Evolutionary conservation across 129 eudicot genomes (phyloP).

Genomic region (Flaveria bidentis): DNA sequence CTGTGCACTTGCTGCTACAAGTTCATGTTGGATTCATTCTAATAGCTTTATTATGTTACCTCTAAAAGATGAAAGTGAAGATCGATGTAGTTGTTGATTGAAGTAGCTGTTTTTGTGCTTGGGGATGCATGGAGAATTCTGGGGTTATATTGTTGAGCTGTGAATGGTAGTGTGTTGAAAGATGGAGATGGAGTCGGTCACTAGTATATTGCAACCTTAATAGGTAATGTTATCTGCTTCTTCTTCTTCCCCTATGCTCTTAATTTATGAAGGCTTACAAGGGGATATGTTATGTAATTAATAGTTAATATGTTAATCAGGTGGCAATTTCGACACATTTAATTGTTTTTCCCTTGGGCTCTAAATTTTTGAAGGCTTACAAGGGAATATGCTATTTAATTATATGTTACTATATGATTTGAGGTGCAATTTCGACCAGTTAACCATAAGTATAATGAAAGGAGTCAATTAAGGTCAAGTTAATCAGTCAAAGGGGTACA

Average conservation of each 20-base stretch:
- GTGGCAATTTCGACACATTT: not conserved
- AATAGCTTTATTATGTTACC: slow-evolving; percentile 5
- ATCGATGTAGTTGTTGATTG: slow-evolving; percentile 6
- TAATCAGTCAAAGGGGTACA: slow-evolving; percentile 5
- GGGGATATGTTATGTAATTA: not conserved
- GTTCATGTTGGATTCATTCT: not conserved
- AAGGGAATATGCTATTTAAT: not conserved
- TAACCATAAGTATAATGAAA: not conserved
- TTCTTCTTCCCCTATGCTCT: slow-evolving; percentile 5
- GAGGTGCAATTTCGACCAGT: not conserved
- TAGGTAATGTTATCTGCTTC: slow-evolving; percentile 21
- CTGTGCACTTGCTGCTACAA: not conserved
- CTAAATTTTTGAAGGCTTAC: slow-evolving; percentile 9
- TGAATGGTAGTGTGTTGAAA: slow-evolving; percentile 16
- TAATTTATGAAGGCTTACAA: slow-evolving; percentile 18
- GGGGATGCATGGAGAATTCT: slow-evolving; percentile 6
- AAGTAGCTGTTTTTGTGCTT: slow-evolving; percentile 15
- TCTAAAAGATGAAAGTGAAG: slow-evolving; percentile 18
- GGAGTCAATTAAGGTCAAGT: not conserved
- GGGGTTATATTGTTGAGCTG: slow-evolving; percentile 2
- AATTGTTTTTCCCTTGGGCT: slow-evolving; percentile 12
- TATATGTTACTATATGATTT: not conserved
- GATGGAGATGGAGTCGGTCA: slow-evolving; percentile 15
- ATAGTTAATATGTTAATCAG: not conserved
- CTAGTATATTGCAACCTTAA: slow-evolving; percentile 22